A percentile compares a stretch with the other conserved stretches of the same genome.
These are phyloP conservation scores for Lipomyces kockii DNA, from an alignment of 805 yeast genomes.

Conservation along the genomic window DNA sequence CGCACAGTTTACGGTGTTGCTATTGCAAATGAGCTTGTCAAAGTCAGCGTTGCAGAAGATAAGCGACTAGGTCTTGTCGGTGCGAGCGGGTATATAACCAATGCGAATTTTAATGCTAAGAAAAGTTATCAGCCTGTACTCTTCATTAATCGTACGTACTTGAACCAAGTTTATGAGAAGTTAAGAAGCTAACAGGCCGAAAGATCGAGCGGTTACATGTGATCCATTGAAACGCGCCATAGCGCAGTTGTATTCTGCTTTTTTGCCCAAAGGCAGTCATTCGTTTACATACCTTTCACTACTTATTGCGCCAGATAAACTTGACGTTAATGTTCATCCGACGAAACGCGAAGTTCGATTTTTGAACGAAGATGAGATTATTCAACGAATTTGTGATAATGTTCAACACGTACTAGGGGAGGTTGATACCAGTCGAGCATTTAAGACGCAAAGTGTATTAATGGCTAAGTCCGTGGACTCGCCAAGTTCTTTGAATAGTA, in stretches of 20 bases:
- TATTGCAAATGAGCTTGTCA: conserved; percentile 67
- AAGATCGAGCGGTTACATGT: conserved; percentile 72
- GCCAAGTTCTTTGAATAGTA: not conserved
- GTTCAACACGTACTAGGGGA: conserved; percentile 58
- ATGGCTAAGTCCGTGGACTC: conserved; percentile 38
- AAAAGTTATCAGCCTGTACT: conserved; percentile 70
- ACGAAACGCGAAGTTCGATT: conserved; percentile 92
- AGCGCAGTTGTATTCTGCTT: conserved; percentile 61
- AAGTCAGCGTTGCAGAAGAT: conserved; percentile 48
- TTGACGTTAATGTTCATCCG: conserved; percentile 96
- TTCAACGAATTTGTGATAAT: conserved; percentile 58
- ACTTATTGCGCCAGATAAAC: conserved; percentile 64
- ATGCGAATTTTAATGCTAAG: conserved; percentile 70
- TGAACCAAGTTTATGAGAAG: not conserved
- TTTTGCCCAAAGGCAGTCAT: conserved; percentile 75
- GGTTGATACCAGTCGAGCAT: conserved; percentile 70
- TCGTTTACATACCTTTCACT: conserved; percentile 80
- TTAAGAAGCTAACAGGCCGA: not conserved
- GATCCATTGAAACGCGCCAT: conserved; percentile 79
- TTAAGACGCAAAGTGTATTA: conserved; percentile 64
- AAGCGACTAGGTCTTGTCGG: conserved; percentile 55
- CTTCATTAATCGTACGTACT: conserved; percentile 65
- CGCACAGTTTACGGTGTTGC: conserved; percentile 71
- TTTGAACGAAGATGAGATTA: conserved; percentile 82
- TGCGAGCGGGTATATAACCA: conserved; percentile 67